phyloP scores from a whole-genome alignment of 805 yeast genomes.

The Kuraishia floccosa region DNA sequence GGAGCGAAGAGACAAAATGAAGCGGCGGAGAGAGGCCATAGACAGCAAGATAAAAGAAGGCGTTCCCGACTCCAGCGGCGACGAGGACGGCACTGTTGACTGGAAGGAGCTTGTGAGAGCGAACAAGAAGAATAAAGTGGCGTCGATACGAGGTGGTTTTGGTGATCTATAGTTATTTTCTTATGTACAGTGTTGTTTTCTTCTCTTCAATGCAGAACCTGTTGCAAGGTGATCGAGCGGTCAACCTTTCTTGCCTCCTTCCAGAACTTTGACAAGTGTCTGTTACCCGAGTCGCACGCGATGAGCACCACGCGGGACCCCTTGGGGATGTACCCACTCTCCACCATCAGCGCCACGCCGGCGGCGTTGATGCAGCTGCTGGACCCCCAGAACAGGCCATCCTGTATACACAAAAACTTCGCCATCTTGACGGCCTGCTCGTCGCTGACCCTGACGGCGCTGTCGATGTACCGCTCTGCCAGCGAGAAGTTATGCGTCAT shows the following conservation, averaged over 20 bases:
- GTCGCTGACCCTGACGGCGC: conserved; percentile 71
- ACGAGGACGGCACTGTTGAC: conserved; percentile 45
- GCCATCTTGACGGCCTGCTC: conserved; percentile 85
- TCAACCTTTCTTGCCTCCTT: conserved; percentile 40
- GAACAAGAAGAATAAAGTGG: conserved; percentile 47
- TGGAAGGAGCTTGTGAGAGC: conserved; percentile 79
- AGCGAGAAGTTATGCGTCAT: conserved; percentile 69
- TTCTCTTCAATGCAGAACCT: conserved; percentile 16
- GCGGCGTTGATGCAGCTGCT: conserved; percentile 92
- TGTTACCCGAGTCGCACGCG: conserved; percentile 85
- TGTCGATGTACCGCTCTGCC: conserved; percentile 66
- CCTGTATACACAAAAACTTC: conserved; percentile 62
- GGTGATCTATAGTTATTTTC: conserved; percentile 42
- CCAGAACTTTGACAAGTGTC: conserved; percentile 93
- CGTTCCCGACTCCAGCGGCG: conserved; percentile 25
- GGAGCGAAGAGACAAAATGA: conserved; percentile 57
- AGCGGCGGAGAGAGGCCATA: conserved; percentile 57
- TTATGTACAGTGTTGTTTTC: neutral
- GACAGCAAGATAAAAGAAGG: conserved; percentile 38
- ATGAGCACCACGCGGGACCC: conserved; percentile 71
- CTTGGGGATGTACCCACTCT: conserved; percentile 23
- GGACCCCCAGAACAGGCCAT: conserved; percentile 87
- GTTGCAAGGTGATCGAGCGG: conserved; percentile 23
- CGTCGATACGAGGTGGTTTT: conserved; percentile 43
- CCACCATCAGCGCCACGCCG: conserved; percentile 63